Base-by-base conservation (phyloP, 1,284 basidiomycete species). In the Kwoniella shivajii region DNA sequence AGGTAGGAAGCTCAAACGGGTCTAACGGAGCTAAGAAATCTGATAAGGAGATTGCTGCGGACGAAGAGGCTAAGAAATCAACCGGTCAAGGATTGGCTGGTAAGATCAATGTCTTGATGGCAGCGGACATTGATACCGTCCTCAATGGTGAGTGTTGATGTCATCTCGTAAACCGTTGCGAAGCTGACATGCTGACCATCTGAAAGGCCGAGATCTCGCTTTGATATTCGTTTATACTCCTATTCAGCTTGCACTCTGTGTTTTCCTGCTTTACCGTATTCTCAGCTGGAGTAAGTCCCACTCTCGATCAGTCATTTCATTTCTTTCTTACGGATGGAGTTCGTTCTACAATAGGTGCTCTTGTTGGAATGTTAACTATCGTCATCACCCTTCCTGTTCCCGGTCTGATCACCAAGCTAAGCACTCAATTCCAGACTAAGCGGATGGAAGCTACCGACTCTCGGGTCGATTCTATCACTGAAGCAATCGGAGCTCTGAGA, bases 81-180 rank as follows among this genome's bases (percentile, higher is more conserved):
- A 64, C 68, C 14, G 74, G 73, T n/a, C 73, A 78, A 31, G 79
- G 82, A 52, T 61, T 84, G 6, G 79, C 80, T 10, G 84, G 85
- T 2, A 84, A 82, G 63, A 84, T 87, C 63, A 86, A 86, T 63
- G 86, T 86, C 47, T 64, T 79, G 42, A 78, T 79, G 63, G 70
- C 75, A 13, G 64, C 72, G 30, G 78, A 79, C 55, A 69, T 78
- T 20, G 74, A 77, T 39, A 65, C 69, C n/a, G 61, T 78, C 36
- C 58, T 75, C n/a, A 74, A 77, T 42, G 75, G 71, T 66, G 36
- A 59, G 64, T 50, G 10, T 13, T 37, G 5, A 13, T 27, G 24
- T 6, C 22, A 30, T 1, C 6, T 7, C 3, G 6, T 18, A n/a
- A 6, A 20, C 31, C 34, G 41, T n/a, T 9, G 27, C 58, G 56